These are phyloP conservation scores for Cercospora janseana DNA, from an alignment of 2,329 filamentous ascomycete species.

Conservation along the genomic window DNA sequence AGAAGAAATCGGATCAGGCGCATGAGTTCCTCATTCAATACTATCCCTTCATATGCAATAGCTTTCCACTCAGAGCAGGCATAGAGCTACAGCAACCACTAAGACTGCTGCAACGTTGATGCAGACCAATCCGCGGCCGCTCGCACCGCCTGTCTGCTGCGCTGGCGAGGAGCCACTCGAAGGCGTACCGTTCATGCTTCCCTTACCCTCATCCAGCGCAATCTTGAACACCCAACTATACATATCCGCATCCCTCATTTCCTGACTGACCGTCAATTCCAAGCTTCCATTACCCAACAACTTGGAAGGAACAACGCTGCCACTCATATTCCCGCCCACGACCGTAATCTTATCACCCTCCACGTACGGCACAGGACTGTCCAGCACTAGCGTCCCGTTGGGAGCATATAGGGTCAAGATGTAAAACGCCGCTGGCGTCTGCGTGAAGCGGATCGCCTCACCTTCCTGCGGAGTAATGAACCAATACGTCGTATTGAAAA, in stretches of 20 bases:
- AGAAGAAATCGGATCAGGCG: no score
- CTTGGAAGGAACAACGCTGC: constrained; percentile 31
- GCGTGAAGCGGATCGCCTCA: constrained; percentile 51
- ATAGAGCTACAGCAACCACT: constrained; percentile 3
- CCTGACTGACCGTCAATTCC: constrained; percentile 37
- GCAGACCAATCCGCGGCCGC: neutral
- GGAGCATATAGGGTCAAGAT: constrained; percentile 49
- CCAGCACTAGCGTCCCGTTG: constrained; percentile 42
- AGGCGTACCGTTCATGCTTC: neutral
- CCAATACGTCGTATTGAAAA: constrained; percentile 60
- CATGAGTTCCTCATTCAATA: no score
- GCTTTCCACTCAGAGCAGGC: constrained; percentile 10
- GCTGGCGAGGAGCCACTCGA: neutral
- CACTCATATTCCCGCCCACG: constrained; percentile 40
- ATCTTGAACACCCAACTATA: constrained; percentile 50
- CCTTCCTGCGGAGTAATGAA: constrained; percentile 48
- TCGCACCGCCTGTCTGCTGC: constrained; percentile 12
- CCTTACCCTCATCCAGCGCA: constrained; percentile 16
- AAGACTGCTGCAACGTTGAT: neutral
- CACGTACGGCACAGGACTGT: constrained; percentile 49
- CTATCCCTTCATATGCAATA: no score
- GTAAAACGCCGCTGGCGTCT: constrained; percentile 55
- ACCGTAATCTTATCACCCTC: constrained; percentile 50
- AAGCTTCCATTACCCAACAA: constrained; percentile 36
- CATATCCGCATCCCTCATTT: constrained; percentile 38